These are phyloP conservation scores for Chrysanthemum lavandulifolium DNA, from an alignment of 129 eudicot species.

Conservation along the genomic window DNA sequence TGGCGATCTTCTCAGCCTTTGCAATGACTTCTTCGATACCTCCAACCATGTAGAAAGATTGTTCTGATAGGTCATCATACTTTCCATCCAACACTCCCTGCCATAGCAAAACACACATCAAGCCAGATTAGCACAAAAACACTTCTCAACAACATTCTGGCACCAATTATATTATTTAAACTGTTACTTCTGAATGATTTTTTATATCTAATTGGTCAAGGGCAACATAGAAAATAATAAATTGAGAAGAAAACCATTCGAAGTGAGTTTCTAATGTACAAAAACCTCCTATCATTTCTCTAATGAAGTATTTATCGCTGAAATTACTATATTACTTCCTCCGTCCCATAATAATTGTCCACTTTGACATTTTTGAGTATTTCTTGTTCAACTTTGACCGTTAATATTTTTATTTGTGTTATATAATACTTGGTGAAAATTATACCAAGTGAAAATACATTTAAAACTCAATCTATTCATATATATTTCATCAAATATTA, in stretches of 20 bases:
- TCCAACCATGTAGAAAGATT: constrained; percentile 98
- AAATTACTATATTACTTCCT: too few species aligned
- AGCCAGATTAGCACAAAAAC: background rate
- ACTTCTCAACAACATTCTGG: background rate
- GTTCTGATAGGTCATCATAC: constrained; percentile 87
- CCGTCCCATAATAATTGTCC: too few species aligned
- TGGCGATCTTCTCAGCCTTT: constrained; percentile 95
- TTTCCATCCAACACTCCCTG: constrained; percentile 98
- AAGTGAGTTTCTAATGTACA: background rate
- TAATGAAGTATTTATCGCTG: too few species aligned
- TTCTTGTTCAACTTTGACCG: too few species aligned
- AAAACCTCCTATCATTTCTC: background rate
- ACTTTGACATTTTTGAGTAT: too few species aligned
- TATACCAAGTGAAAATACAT: too few species aligned
- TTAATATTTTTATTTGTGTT: too few species aligned
- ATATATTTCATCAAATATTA: too few species aligned
- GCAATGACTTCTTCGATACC: constrained; percentile 95
- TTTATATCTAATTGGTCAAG: background rate
- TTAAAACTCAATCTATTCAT: too few species aligned
- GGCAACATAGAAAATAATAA: background rate
- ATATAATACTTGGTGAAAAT: too few species aligned
- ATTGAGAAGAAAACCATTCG: too few species aligned
- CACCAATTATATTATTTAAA: background rate
- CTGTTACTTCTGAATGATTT: background rate
- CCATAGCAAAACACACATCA: background rate